A percentile compares a stretch with the other conserved stretches of the same genome.
phyloP scores from a whole-genome alignment of 106 monocot genomes.

The Dactylorhiza incarnata region DNA sequence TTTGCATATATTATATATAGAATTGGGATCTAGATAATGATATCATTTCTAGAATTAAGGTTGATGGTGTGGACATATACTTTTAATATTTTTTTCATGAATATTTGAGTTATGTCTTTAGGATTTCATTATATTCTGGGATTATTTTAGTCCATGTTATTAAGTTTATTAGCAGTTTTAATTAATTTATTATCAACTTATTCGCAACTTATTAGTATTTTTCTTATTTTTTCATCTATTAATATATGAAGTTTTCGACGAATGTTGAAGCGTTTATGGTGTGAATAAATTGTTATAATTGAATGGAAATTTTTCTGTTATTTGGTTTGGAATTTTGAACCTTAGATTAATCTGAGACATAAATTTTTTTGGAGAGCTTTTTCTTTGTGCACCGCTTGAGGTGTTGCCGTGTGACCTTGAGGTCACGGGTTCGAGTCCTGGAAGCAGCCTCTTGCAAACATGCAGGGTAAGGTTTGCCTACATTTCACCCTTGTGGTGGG shows the following conservation, averaged over 20 bases:
- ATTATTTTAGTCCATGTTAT: neutral
- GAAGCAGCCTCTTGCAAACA: too few relatives aligned
- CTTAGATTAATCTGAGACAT: too few relatives aligned
- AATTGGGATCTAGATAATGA: neutral
- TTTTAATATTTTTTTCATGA: neutral
- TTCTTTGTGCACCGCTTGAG: too few relatives aligned
- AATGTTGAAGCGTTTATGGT: neutral
- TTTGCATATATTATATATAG: neutral
- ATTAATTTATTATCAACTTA: neutral
- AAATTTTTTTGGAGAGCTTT: too few relatives aligned
- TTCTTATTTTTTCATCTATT: neutral
- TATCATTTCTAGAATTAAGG: neutral
- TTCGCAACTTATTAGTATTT: neutral
- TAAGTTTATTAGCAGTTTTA: neutral
- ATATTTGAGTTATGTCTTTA: neutral
- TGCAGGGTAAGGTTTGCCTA: too few relatives aligned
- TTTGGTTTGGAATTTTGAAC: neutral
- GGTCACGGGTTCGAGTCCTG: too few relatives aligned
- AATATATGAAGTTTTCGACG: neutral
- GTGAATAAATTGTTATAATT: neutral
- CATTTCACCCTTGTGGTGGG: too few relatives aligned
- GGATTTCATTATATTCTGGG: neutral
- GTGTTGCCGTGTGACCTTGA: too few relatives aligned
- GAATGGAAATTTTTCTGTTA: neutral
- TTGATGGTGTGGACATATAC: neutral